These are phyloP conservation scores for Moricandia moricandioides DNA, from an alignment of 345 rosid species.

Conservation along the genomic window DNA sequence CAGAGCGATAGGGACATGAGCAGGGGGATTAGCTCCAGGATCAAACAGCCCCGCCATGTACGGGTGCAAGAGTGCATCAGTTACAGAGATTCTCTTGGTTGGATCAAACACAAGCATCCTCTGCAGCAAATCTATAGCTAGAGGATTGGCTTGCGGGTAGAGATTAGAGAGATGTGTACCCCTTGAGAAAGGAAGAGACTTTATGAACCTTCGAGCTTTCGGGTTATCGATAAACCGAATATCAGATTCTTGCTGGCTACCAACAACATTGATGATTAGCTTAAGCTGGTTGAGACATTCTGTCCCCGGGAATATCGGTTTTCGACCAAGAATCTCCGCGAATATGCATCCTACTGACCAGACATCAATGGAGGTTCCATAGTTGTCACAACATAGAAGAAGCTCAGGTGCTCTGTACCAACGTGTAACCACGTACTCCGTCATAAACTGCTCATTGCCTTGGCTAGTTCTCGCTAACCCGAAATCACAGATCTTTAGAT, in stretches of 20 bases:
- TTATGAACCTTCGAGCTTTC: constrained; percentile 71
- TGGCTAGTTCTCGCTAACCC: no score
- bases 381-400: no score
- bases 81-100: constrained; percentile 74
- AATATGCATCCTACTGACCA: no score
- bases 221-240: constrained; percentile 72
- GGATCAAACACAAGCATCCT: constrained; percentile 90
- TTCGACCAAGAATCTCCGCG: constrained; percentile 43
- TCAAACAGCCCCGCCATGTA: constrained; percentile 74
- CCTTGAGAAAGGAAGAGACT: constrained; percentile 62
- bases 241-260: constrained; percentile 80
- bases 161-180: constrained; percentile 60
- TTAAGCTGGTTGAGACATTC: constrained; percentile 89
- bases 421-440: no score
- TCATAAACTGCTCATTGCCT: no score
- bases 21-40: constrained; percentile 62
- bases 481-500: no score
- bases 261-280: constrained; percentile 72
- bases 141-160: constrained; percentile 61
- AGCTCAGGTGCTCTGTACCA: no score
- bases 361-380: no score
- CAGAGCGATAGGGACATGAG: constrained; percentile 70
- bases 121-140: constrained; percentile 75
- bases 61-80: constrained; percentile 86
- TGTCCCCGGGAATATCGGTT: constrained; percentile 83